Evolutionary conservation across 2,329 filamentous ascomycete species (phyloP), one percentile per base, ranked within the genome.

Genomic region (Penicillium sp.): DNA sequence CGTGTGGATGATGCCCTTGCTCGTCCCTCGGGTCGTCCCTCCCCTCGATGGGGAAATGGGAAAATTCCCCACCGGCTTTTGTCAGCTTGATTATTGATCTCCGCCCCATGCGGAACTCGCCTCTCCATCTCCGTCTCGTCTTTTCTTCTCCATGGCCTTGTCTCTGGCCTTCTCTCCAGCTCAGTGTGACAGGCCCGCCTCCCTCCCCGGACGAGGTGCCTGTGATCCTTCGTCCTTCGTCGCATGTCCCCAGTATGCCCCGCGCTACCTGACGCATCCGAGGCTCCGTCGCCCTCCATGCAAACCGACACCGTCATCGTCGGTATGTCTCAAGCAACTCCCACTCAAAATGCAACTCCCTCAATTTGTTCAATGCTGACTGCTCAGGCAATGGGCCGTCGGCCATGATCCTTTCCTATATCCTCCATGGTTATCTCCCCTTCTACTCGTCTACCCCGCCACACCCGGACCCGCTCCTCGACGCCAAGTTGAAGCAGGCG

Each of bases 341-440:
- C n/a, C 6, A 3, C 13, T 33, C 15, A 23, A 13, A 8, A 4
- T 37, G n/a, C 12, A 10, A 29, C 8, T 2, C 3, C 3, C 39
- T 3, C 13, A 42, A 18, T 30, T n/a, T 13, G 10, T 17, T 29
- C 24, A 29, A 29, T 42, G 15, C 39, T 42, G n/a, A 42, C 17
- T 26, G 3, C 46, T 27, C 29, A 84, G 83, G 83, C 63, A 84
- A 84, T 65, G 83, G 83, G 49, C 83, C 83, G 39, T 83, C 83
- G 44, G 80, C 83, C 45, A 75, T 86, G 69, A 81, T 85, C 59
- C 74, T 86, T 29, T 84, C 82, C 39, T 86, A 83, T 66, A 83
- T 85, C 36, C 77, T 86, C 23, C 82, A 86, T 67, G 83, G 83
- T 30, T 75, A 85, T 61, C 73, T 84, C 46, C 83, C 83, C 4